phyloP scores from a whole-genome alignment of 2,329 filamentous ascomycete genomes.

The Arthroderma sp. region DNA sequence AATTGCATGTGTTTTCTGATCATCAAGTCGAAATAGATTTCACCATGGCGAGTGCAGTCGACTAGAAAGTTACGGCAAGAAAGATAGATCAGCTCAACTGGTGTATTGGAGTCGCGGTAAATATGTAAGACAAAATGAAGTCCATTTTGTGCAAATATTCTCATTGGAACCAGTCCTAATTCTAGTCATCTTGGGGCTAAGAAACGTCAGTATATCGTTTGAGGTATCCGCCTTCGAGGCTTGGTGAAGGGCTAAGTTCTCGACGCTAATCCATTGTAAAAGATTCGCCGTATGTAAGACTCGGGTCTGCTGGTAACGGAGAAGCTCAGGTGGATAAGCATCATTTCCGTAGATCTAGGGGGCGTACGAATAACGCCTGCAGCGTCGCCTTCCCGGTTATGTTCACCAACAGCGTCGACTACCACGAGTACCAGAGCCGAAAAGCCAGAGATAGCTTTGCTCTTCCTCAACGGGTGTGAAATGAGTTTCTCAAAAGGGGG shows the following conservation, averaged over 20 bases:
- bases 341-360: background rate
- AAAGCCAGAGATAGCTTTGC: no score
- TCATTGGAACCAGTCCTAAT: no score
- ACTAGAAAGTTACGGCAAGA: background rate
- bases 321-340: constrained; percentile 16
- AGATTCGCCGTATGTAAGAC: constrained; percentile 16
- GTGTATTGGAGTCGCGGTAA: background rate
- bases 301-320: constrained; percentile 24
- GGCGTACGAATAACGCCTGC: no score
- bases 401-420: no score
- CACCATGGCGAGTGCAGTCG: background rate
- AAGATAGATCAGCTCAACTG: background rate
- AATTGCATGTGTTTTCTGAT: background rate
- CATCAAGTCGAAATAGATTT: background rate
- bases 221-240: no score
- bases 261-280: constrained; percentile 7
- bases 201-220: no score
- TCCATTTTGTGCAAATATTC: background rate
- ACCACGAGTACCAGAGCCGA: no score
- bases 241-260: no score
- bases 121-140: background rate
- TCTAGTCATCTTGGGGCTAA: no score
- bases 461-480: constrained; percentile 14
- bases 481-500: constrained; percentile 20
- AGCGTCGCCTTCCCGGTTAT: no score